These are phyloP conservation scores for Misopates orontium DNA, from an alignment of 257 asterid species.

Conservation along the genomic window DNA sequence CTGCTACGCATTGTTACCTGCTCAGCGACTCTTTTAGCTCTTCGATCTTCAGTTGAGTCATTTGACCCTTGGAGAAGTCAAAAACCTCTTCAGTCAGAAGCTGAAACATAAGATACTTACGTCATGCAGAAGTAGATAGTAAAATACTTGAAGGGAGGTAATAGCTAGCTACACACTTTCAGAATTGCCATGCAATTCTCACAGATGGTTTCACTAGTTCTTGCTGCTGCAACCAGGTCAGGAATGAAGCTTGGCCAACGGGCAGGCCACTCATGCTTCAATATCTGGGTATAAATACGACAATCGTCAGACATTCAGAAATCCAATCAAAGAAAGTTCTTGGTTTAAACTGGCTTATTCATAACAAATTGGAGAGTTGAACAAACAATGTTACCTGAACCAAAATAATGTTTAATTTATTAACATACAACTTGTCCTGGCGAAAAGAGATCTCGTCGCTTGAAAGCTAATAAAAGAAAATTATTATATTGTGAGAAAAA, in stretches of 20 bases:
- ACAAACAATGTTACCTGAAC: conserved; percentile 77
- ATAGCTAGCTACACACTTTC: conserved; percentile 53
- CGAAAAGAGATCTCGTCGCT: conserved; percentile 90
- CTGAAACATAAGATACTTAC: conserved; percentile 40
- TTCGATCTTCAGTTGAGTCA: conserved; percentile 97
- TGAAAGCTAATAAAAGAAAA: conserved; percentile 64
- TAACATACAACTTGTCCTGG: conserved; percentile 86
- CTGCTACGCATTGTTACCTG: conserved; percentile 50
- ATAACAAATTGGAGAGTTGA: conserved; percentile 11
- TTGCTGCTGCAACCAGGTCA: conserved; percentile 96
- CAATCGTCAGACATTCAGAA: conserved; percentile 1
- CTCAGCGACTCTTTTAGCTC: conserved; percentile 88
- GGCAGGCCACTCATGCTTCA: conserved; percentile 99
- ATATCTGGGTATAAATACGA: conserved; percentile 52
- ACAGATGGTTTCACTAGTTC: conserved; percentile 92
- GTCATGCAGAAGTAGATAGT: conserved; percentile 24
- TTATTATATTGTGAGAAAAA: conserved; percentile 19
- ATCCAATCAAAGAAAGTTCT: conserved; percentile 6
- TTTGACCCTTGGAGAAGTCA: conserved; percentile 98
- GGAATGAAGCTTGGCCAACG: conserved; percentile 95
- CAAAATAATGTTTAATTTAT: conserved; percentile 76
- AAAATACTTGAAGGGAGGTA: conserved; percentile 11
- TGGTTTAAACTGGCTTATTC: conserved; percentile 13
- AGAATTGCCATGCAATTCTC: conserved; percentile 99
- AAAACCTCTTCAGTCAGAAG: conserved; percentile 99